A percentile compares a stretch with the other conserved stretches of the same genome.
phyloP scores from a whole-genome alignment of 306 rosid species.

The Ormosia semicastrata region DNA sequence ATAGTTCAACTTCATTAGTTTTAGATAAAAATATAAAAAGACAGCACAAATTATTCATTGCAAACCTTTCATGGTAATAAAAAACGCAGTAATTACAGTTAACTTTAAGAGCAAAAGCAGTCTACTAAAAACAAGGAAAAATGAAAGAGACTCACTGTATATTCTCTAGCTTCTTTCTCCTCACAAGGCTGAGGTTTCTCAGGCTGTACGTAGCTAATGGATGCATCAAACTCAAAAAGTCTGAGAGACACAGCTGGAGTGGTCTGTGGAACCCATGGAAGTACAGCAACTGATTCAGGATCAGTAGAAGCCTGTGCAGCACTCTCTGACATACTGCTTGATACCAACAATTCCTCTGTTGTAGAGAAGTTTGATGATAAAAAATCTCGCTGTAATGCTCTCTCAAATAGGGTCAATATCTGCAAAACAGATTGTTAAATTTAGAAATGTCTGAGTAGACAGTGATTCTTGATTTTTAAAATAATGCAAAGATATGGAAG shows the following conservation, averaged over 20 bases:
- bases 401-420: slow-evolving; percentile 77
- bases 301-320: slow-evolving; percentile 39
- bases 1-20: background rate
- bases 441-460: slow-evolving; percentile 10
- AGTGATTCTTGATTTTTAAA: background rate
- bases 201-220: slow-evolving; percentile 44
- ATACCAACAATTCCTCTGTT: slow-evolving; percentile 66
- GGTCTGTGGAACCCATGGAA: slow-evolving; percentile 96
- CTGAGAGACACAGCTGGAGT: slow-evolving; percentile 78
- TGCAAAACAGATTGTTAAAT: slow-evolving; percentile 38
- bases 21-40: background rate
- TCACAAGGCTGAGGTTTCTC: slow-evolving; percentile 57
- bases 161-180: slow-evolving; percentile 47
- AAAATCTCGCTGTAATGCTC: slow-evolving; percentile 61
- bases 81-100: background rate
- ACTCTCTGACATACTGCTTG: slow-evolving; percentile 36
- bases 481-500: slow-evolving; percentile 7
- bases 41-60: background rate
- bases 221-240: slow-evolving; percentile 74
- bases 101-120: slow-evolving; percentile 1
- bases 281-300: slow-evolving; percentile 50
- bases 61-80: slow-evolving; percentile 6
- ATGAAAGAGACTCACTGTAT: slow-evolving; percentile 42
- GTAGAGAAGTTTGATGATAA: slow-evolving; percentile 64
- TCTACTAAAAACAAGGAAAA: background rate